phyloP scores from a whole-genome alignment of 805 yeast genomes.

The Candida lessepsii region DNA sequence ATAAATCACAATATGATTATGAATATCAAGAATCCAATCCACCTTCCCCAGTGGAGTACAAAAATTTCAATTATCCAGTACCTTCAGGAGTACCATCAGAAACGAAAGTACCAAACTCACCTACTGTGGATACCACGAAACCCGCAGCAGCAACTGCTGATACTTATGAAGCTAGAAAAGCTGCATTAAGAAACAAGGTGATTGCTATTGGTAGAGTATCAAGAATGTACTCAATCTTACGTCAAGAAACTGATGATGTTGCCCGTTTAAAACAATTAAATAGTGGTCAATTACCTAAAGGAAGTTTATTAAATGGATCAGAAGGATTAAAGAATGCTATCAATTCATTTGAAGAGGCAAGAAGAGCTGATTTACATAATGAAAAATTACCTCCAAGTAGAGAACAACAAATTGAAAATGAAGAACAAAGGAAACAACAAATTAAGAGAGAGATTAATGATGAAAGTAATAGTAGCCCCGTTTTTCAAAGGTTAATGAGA shows the following conservation, averaged over 20 bases:
- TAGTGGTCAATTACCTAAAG: conserved; percentile 82
- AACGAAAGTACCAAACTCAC: conserved; percentile 10
- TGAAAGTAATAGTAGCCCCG: conserved; percentile 30
- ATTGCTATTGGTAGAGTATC: conserved; percentile 95
- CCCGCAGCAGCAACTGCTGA: conserved; percentile 12
- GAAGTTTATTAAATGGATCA: conserved; percentile 77
- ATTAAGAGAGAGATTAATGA: conserved; percentile 36
- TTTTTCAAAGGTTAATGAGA: conserved; percentile 38
- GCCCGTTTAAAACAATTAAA: conserved; percentile 70
- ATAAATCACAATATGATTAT: conserved; percentile 48
- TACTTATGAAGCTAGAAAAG: conserved; percentile 33
- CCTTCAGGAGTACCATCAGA: conserved; percentile 3
- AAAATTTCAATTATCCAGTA: conserved; percentile 7
- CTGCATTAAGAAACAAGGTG: conserved; percentile 79
- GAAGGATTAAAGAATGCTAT: conserved; percentile 74
- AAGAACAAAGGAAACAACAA: conserved; percentile 46
- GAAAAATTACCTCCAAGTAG: conserved; percentile 85
- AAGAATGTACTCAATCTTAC: conserved; percentile 82
- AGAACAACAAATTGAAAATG: conserved; percentile 51
- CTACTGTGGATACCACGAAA: background rate
- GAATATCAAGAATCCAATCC: conserved; percentile 17
- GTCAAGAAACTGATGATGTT: conserved; percentile 86
- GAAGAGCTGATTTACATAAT: conserved; percentile 72
- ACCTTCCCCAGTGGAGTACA: conserved; percentile 16
- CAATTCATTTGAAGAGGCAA: conserved; percentile 77